A percentile compares a stretch with the other conserved stretches of the same genome.
Evolutionary conservation across 2,329 filamentous ascomycete species (phyloP).

Genomic region (Lojkania enalia): DNA sequence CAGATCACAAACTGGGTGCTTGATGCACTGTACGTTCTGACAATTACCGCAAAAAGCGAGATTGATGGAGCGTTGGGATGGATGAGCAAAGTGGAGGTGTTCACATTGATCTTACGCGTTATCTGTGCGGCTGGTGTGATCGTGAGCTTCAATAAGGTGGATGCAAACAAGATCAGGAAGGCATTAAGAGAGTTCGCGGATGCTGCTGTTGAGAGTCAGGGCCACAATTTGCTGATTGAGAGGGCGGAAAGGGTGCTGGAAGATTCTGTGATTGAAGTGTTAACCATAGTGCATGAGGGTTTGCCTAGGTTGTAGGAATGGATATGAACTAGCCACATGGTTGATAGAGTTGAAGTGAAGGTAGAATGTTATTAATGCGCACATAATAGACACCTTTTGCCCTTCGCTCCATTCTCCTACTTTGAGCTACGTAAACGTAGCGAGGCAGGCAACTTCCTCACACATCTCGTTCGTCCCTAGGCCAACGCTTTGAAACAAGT

Average conservation of each 20-base stretch:
- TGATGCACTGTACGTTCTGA: conserved; percentile 54
- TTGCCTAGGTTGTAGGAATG: conserved; percentile 1
- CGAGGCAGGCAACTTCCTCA: neutral
- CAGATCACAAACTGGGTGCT: conserved; percentile 52
- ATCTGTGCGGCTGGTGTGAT: conserved; percentile 49
- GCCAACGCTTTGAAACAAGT: too few relatives aligned
- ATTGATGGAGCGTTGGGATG: conserved; percentile 72
- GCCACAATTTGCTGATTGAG: conserved; percentile 45
- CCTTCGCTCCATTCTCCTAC: neutral
- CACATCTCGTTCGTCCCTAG: too few relatives aligned
- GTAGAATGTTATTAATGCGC: neutral
- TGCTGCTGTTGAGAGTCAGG: conserved; percentile 20
- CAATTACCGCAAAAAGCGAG: conserved; percentile 35
- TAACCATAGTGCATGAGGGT: conserved; percentile 5
- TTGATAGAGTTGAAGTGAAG: neutral
- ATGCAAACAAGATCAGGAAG: conserved; percentile 26
- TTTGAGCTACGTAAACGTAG: neutral
- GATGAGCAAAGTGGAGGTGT: conserved; percentile 69
- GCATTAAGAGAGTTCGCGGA: conserved; percentile 31
- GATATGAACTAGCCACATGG: too few relatives aligned
- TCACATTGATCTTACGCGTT: conserved; percentile 59
- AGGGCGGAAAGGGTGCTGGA: conserved; percentile 40
- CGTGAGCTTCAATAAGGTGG: conserved; percentile 26
- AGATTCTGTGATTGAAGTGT: conserved; percentile 2
- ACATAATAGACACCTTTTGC: neutral